A percentile compares a stretch with the other conserved stretches of the same genome.
These are phyloP conservation scores for Macrolepiota fuliginosa DNA, from an alignment of 768 basidiomycete species.

Conservation along the genomic window DNA sequence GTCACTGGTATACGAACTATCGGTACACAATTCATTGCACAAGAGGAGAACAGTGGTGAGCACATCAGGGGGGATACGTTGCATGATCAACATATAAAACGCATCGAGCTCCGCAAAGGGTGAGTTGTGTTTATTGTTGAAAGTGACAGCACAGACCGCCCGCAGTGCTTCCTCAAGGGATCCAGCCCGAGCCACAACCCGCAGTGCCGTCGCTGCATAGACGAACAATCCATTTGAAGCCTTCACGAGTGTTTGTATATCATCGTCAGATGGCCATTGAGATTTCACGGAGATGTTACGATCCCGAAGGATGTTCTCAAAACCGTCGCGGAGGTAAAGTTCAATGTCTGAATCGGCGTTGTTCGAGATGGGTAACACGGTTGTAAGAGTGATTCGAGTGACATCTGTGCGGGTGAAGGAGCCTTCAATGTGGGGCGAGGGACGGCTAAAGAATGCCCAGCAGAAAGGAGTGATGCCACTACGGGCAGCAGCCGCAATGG, in stretches of 20 bases:
- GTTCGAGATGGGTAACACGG: too few species aligned
- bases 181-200: not conserved
- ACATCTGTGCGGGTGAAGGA: not conserved
- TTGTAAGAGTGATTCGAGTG: too few species aligned
- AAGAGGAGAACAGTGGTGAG: not conserved
- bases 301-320: not conserved
- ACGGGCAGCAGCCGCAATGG: not conserved
- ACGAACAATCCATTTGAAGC: not conserved
- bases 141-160: not conserved
- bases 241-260: not conserved
- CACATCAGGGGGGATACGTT: not conserved
- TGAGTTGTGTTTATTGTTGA: not conserved
- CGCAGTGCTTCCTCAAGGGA: not conserved
- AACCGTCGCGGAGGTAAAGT: not conserved
- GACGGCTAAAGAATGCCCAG: conserved; percentile 5
- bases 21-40: not conserved
- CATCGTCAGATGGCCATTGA: not conserved
- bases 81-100: not conserved
- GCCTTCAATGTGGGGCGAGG: not conserved
- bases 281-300: not conserved
- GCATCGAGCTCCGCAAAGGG: not conserved
- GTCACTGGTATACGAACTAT: too few species aligned
- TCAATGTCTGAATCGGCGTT: too few species aligned
- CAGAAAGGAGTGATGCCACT: not conserved
- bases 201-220: not conserved